Base-by-base conservation (phyloP, 2,329 filamentous ascomycete genomes). In the Aotearoamyces nothofagi region DNA sequence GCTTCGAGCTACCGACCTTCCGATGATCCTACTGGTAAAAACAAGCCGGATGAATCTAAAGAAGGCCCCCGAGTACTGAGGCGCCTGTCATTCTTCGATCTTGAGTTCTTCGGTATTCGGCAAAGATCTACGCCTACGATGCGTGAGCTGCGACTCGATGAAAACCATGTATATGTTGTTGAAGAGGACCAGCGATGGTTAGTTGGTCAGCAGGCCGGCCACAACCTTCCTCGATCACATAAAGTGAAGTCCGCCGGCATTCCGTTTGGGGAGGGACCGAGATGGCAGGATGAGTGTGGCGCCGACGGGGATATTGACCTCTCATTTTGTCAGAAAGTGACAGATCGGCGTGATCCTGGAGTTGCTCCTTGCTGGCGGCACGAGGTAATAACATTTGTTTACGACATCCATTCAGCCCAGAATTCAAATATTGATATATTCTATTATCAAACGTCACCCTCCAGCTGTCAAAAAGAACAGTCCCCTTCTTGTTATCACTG, bases 171-270 rank as follows among this genome's bases (percentile, higher is more conserved):
- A 9, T 69, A 71, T 41, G 43, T 75, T 13, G 54, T 64, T 17
- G 64, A 71, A 36, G 71, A 73, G 34, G 53, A 63, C 26, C 63
- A 68, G 42, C 51, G 55, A 16, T 66, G 61, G 52, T 50, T 61
- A 3, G 51, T 50, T 6, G 60, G 63, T 9, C 51, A 51, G 15
- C 60, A 69, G 28, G 55, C 47, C 34, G 53, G 43, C 25, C 45
- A 39, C 30, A 47, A 33, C 32, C 57, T 52, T 19, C 59, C 52
- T 36, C 56, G 51, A 24, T 52, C 55, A 34, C 66, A 58, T 46
- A 51, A 42, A 5, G 59, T 66, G 3, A 53, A 54, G 17, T 56
- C 55, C 17, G 69, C 61, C 0, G 66, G 61, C 2, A 60, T 76
- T 15, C 69, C 69, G 1, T 54, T 75, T 5, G 28, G 49, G 1